Evolutionary conservation across 257 asterid species (phyloP).

Genomic region (Lavandula angustifolia): DNA sequence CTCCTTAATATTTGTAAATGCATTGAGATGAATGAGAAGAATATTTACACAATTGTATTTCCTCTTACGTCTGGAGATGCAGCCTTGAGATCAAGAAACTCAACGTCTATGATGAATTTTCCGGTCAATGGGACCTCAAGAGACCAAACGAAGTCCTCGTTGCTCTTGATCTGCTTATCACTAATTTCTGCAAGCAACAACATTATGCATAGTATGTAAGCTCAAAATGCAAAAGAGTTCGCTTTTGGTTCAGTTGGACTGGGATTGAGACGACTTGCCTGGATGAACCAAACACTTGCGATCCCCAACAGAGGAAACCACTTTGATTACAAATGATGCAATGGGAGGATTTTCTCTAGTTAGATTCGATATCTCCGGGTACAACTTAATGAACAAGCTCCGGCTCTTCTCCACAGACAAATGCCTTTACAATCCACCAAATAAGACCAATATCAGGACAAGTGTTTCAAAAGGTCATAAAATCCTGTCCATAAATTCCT

Average conservation of each 20-base stretch:
- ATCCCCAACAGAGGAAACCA: slow-evolving; percentile 71
- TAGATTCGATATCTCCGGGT: slow-evolving; percentile 71
- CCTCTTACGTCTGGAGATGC: slow-evolving; percentile 60
- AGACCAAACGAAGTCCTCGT: slow-evolving; percentile 81
- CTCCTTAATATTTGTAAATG: too few species aligned
- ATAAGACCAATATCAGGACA: neutral
- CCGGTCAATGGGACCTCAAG: slow-evolving; percentile 77
- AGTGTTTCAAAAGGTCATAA: too few species aligned
- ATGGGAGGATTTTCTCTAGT: slow-evolving; percentile 83
- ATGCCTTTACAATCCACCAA: slow-evolving; percentile 58
- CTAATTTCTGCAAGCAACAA: slow-evolving; percentile 55
- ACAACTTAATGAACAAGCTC: slow-evolving; percentile 59
- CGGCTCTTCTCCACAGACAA: slow-evolving; percentile 87
- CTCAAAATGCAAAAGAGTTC: neutral
- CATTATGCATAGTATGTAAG: neutral
- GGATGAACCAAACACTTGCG: slow-evolving; percentile 86
- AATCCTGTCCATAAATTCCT: neutral
- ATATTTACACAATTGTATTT: too few species aligned
- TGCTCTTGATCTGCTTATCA: slow-evolving; percentile 79
- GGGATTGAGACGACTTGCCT: slow-evolving; percentile 41
- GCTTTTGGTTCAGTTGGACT: too few species aligned
- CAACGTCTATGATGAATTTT: slow-evolving; percentile 86
- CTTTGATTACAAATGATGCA: slow-evolving; percentile 74
- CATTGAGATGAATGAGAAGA: too few species aligned
- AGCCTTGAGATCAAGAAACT: slow-evolving; percentile 85